Base-by-base conservation (phyloP, 2,329 filamentous ascomycete genomes). In the Clonostachys rosea region DNA sequence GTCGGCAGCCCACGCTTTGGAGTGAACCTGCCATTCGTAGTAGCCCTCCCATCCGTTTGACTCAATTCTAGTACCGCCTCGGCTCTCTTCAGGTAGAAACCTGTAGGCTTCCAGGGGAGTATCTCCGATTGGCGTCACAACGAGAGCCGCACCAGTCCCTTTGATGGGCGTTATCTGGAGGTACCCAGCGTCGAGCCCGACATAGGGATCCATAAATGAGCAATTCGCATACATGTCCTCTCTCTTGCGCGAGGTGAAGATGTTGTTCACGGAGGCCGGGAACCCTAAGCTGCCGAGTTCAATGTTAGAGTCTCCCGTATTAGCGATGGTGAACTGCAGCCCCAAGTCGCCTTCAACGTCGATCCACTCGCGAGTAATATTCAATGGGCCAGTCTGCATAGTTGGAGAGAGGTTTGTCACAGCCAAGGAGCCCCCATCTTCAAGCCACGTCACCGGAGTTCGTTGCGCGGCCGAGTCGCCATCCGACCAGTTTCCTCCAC, bases 241-340 rank as follows among this genome's bases (percentile, higher is more conserved):
- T 0, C 76, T 69, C 2, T 63, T 59, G 8, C 77, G 70, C 41
- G 67, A 66, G 11, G 71, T 79, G 54, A 83, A 83, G 53, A 84
- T 81, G 58, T 75, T 83, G 62, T 83, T 83, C 64, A 83, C 80
- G 56, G 80, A 77, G 16, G 78, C 70, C 0, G 79, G 79, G 44
- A 84, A 74, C 0, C 79, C 80, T 3, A 83, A 64, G 42, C 74
- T 74, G 2, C 80, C 80, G 6, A 84, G 59, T 48, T 83, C 79
- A 4, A 83, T 47, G 0, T 62, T 50, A 0, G 56, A 51, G 0
- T 55, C 52, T 1, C 59, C 71, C 0, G 58, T 59, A 49, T 81
- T 83, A 9, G 62, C 64, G 16, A 82, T 53, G 3, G 70, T 78
- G 56, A 82, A 75, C 14, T 66, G 66, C 4, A 84, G 60, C 6